Conservation (phyloP, 1,139 yeast species). For the Diutina sp. region DNA sequence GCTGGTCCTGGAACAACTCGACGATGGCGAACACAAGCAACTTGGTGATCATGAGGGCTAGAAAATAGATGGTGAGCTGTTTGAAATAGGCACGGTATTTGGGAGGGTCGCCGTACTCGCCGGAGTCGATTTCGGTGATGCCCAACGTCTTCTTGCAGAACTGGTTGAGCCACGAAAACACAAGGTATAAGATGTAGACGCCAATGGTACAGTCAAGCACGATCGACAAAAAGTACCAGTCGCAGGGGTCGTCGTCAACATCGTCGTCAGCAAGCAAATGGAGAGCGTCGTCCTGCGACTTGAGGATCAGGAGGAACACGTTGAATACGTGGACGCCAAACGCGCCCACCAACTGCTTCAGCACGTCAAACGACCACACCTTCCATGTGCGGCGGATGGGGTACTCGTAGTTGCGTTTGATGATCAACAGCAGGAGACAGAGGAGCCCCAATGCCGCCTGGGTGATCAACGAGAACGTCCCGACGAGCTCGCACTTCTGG, state of each 20-base stretch:
- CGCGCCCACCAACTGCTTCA: slow-evolving; percentile 83
- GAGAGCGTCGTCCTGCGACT: slow-evolving; percentile 11
- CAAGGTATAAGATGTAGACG: slow-evolving; percentile 42
- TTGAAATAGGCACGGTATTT: slow-evolving; percentile 50
- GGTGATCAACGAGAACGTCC: slow-evolving; percentile 57
- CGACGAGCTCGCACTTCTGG: slow-evolving; percentile 47
- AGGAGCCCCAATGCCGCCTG: slow-evolving; percentile 61
- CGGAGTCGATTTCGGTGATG: slow-evolving; percentile 54
- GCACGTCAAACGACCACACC: slow-evolving; percentile 83
- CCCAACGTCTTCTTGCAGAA: slow-evolving; percentile 22
- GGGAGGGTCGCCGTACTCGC: slow-evolving; percentile 71
- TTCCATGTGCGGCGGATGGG: slow-evolving; percentile 77
- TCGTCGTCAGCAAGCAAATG: slow-evolving; percentile 3
- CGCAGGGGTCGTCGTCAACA: slow-evolving; percentile 47
- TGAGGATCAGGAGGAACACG: slow-evolving; percentile 54
- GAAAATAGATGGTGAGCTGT: slow-evolving; percentile 59
- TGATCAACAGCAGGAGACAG: slow-evolving; percentile 60
- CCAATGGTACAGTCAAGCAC: slow-evolving; percentile 93
- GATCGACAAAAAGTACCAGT: slow-evolving; percentile 85
- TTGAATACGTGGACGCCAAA: slow-evolving; percentile 73
- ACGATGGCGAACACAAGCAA: slow-evolving; percentile 29
- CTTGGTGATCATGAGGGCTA: slow-evolving; percentile 53
- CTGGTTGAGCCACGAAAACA: slow-evolving; percentile 32
- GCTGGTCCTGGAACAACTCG: slow-evolving; percentile 25
- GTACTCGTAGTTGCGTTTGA: slow-evolving; percentile 66